Conservation (phyloP, 2,329 filamentous ascomycete species). For the Canariomyces notabilis region DNA sequence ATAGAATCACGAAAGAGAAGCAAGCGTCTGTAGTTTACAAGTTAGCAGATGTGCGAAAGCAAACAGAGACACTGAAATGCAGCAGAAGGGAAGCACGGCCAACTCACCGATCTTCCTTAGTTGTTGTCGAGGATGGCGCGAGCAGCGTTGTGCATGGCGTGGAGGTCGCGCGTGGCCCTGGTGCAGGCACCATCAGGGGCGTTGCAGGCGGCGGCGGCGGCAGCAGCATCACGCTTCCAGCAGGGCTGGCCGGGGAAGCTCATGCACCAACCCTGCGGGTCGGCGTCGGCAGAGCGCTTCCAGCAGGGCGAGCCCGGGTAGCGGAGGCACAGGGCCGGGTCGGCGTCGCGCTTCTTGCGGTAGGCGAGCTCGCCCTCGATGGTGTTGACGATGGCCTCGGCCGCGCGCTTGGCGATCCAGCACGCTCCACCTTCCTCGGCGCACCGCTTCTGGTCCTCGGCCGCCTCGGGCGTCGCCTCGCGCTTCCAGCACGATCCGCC, state of each 20-base stretch:
- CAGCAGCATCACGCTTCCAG: constrained; percentile 31
- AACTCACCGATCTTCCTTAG: constrained; percentile 9
- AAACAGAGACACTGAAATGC: background rate
- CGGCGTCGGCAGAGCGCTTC: constrained; percentile 27
- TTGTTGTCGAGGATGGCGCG: constrained; percentile 27
- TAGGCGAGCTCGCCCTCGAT: constrained; percentile 26
- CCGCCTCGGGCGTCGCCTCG: constrained; percentile 17
- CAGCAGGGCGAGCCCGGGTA: constrained; percentile 37
- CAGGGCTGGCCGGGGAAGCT: constrained; percentile 36
- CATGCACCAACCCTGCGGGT: constrained; percentile 31
- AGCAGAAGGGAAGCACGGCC: background rate
- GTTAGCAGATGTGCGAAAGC: background rate
- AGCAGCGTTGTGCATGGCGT: constrained; percentile 32
- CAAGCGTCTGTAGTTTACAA: constrained; percentile 1
- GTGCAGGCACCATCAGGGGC: constrained; percentile 29
- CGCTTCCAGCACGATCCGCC: constrained; percentile 35
- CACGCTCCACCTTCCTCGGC: constrained; percentile 35
- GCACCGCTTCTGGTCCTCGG: constrained; percentile 24
- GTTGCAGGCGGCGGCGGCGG: constrained; percentile 32
- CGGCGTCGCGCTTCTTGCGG: constrained; percentile 24
- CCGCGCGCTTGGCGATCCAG: constrained; percentile 40
- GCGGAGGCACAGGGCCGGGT: constrained; percentile 30
- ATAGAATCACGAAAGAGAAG: background rate
- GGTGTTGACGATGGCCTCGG: constrained; percentile 30
- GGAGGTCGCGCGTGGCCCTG: constrained; percentile 35